These are phyloP conservation scores for Blastomyces parvus DNA, from an alignment of 2,329 filamentous ascomycete species.

Conservation along the genomic window DNA sequence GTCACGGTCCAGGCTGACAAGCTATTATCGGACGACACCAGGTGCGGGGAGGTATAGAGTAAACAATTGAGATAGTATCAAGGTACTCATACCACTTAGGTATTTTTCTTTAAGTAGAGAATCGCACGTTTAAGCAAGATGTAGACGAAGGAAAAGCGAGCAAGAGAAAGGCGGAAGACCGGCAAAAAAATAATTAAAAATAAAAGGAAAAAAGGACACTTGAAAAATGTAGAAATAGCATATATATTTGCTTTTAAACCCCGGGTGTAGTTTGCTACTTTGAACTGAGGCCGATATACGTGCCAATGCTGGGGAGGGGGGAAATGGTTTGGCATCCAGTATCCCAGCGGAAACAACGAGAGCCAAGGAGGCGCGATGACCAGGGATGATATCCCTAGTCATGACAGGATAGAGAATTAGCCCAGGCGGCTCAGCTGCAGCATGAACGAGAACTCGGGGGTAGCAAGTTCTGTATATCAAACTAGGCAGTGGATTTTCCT, in stretches of 20 bases:
- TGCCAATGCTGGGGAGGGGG: background rate
- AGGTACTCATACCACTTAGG: background rate
- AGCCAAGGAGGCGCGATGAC: background rate
- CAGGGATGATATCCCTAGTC: constrained; percentile 4
- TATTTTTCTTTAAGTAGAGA: background rate
- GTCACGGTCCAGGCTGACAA: background rate
- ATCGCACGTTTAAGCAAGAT: background rate
- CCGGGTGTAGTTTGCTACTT: background rate
- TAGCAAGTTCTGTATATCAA: background rate
- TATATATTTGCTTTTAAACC: background rate
- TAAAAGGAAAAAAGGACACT: constrained; percentile 6
- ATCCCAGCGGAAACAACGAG: background rate
- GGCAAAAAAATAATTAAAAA: background rate
- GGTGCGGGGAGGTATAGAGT: background rate
- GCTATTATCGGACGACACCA: background rate
- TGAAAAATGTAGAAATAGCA: background rate
- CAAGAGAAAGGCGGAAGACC: background rate
- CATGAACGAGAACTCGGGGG: background rate
- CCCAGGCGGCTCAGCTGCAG: background rate
- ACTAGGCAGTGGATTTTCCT: background rate
- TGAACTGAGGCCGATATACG: constrained; percentile 1
- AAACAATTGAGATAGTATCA: background rate
- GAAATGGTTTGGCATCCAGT: background rate
- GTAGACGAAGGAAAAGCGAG: background rate
- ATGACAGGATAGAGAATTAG: background rate